Conservation (phyloP, 495 filamentous ascomycete species). For the Geoglossum glabrum region DNA sequence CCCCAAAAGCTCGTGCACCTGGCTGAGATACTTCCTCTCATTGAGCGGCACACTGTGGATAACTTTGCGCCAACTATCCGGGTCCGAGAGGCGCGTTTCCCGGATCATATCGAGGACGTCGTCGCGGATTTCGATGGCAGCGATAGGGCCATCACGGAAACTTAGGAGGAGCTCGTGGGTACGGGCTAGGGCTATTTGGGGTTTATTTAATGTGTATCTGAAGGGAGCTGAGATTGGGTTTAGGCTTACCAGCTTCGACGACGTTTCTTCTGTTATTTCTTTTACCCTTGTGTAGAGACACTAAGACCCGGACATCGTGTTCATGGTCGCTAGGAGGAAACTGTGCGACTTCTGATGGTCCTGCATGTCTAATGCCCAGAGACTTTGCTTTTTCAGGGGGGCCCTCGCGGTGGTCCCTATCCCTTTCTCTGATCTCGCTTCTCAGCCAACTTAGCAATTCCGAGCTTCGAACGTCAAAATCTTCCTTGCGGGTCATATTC, state of each 20-base stretch:
- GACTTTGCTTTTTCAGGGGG: slow-evolving; percentile 21
- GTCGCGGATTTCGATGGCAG: slow-evolving; percentile 76
- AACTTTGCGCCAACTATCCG: slow-evolving; percentile 68
- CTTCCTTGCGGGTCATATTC: slow-evolving; percentile 55
- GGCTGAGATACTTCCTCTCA: slow-evolving; percentile 71
- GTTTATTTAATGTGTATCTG: slow-evolving; percentile 10
- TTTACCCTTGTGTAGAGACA: slow-evolving; percentile 63
- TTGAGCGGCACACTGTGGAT: slow-evolving; percentile 57
- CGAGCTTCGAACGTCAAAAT: slow-evolving; percentile 51
- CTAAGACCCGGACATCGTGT: slow-evolving; percentile 57
- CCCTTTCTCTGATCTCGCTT: slow-evolving; percentile 55
- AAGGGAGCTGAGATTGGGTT: not conserved
- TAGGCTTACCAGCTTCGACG: slow-evolving; percentile 43
- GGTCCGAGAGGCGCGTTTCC: slow-evolving; percentile 53
- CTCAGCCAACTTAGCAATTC: slow-evolving; percentile 70
- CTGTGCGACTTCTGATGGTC: not conserved
- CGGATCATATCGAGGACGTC: slow-evolving; percentile 63
- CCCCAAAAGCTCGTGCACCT: slow-evolving; percentile 60
- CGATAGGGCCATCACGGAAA: slow-evolving; percentile 56
- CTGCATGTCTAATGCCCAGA: slow-evolving; percentile 21
- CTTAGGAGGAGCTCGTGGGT: slow-evolving; percentile 41
- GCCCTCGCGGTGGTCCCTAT: slow-evolving; percentile 24
- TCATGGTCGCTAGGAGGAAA: slow-evolving; percentile 6
- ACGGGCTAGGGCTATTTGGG: slow-evolving; percentile 32
- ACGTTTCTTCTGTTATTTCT: slow-evolving; percentile 75